phyloP scores from a whole-genome alignment of 2,329 filamentous ascomycete species.

The Alternaria postmessia region DNA sequence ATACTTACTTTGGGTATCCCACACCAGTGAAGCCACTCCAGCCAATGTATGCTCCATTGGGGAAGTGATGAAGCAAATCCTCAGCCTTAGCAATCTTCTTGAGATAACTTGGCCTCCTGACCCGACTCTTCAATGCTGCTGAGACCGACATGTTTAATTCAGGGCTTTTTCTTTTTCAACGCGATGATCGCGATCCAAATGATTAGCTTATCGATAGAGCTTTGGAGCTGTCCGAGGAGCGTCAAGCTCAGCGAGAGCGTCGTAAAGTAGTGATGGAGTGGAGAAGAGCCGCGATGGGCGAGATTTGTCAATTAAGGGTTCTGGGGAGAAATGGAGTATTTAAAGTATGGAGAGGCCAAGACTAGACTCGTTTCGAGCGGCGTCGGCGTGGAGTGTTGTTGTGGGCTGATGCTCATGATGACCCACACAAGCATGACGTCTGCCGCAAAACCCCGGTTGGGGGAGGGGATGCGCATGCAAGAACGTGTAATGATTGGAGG shows the following conservation, averaged over 20 bases:
- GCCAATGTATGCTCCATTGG: slow-evolving; percentile 84
- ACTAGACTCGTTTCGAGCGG: slow-evolving; percentile 18
- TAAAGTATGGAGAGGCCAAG: slow-evolving; percentile 15
- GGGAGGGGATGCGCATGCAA: slow-evolving; percentile 5
- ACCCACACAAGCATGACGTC: slow-evolving; percentile 27
- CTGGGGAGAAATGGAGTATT: slow-evolving; percentile 14
- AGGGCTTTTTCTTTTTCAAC: not conserved
- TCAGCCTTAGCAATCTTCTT: slow-evolving; percentile 81
- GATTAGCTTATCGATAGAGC: slow-evolving; percentile 22
- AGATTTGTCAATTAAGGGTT: not conserved
- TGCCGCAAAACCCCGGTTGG: slow-evolving; percentile 21
- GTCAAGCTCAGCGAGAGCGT: slow-evolving; percentile 6
- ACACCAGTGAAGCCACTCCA: slow-evolving; percentile 94
- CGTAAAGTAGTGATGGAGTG: slow-evolving; percentile 10
- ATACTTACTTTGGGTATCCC: slow-evolving; percentile 80
- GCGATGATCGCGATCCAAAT: not conserved
- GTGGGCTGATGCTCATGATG: slow-evolving; percentile 21
- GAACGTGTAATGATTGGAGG: not conserved
- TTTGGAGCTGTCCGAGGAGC: not conserved
- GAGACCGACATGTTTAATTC: slow-evolving; percentile 63
- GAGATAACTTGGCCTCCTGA: slow-evolving; percentile 78
- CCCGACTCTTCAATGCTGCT: slow-evolving; percentile 76
- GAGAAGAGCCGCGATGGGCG: slow-evolving; percentile 20
- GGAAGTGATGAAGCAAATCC: slow-evolving; percentile 82
- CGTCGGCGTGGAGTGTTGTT: slow-evolving; percentile 14